Conservation (phyloP, 169 alveolate genomes). For the Plasmodium relictum region DNA sequence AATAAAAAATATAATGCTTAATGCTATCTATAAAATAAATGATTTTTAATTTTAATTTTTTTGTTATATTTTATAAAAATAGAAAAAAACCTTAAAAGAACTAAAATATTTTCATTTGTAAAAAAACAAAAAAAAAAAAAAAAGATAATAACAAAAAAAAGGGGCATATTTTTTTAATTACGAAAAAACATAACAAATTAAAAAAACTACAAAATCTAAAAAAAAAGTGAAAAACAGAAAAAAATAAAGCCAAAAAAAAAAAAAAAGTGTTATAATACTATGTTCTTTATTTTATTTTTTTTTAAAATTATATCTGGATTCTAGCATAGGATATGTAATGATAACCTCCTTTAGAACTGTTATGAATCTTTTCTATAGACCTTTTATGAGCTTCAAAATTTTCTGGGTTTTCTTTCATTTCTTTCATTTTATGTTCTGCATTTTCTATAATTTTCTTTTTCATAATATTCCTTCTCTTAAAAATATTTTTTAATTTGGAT, state of each 20-base stretch:
- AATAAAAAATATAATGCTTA: no score
- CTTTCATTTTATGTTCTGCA: conserved; percentile 50
- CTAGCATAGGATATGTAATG: conserved; percentile 61
- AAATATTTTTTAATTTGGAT: conserved; percentile 78
- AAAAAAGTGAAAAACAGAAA: not conserved
- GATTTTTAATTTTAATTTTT: no score
- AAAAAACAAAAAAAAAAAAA: not conserved
- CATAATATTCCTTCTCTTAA: conserved; percentile 77
- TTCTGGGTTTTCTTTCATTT: conserved; percentile 53
- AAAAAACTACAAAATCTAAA: not conserved
- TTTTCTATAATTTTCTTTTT: conserved; percentile 71
- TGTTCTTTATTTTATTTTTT: not conserved
- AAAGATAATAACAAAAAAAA: not conserved
- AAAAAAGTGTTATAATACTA: not conserved
- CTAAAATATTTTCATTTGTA: not conserved
- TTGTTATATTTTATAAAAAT: conserved; percentile 4
- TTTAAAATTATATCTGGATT: conserved; percentile 10
- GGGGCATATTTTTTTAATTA: not conserved
- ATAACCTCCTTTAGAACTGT: conserved; percentile 19
- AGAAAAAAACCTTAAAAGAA: not conserved
- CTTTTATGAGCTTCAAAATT: conserved; percentile 31
- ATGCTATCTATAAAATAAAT: no score
- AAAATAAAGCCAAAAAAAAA: not conserved
- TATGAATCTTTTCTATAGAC: conserved; percentile 24
- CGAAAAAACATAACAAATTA: not conserved